Evolutionary conservation across 257 asterid species (phyloP).

Genomic region (Leptodermis oblonga): DNA sequence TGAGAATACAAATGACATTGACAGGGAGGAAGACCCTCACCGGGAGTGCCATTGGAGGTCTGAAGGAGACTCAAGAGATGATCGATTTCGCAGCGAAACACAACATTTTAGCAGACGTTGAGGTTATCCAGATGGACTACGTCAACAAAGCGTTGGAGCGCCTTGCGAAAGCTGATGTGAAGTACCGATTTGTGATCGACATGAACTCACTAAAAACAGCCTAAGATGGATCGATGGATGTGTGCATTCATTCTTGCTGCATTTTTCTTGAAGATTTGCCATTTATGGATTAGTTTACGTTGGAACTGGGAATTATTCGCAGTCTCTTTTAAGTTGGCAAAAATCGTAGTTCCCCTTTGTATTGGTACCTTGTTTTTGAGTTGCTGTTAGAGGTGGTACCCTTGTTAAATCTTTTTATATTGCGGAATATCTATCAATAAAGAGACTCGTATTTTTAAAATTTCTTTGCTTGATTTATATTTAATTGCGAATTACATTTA

Average conservation of each 20-base stretch:
- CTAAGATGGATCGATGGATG: neutral
- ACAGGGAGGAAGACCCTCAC: conserved; percentile 25
- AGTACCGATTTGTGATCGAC: conserved; percentile 29
- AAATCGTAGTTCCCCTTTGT: too few relatives aligned
- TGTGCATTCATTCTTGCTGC: neutral
- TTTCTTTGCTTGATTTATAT: too few relatives aligned
- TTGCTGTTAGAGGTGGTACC: too few relatives aligned
- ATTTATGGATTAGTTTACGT: neutral
- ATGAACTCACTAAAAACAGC: conserved; percentile 9
- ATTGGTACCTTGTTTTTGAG: too few relatives aligned
- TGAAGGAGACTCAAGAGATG: conserved; percentile 32
- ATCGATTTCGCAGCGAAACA: conserved; percentile 18
- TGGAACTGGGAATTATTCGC: too few relatives aligned
- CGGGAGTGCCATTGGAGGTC: conserved; percentile 25
- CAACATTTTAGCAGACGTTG: conserved; percentile 4
- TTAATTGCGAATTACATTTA: too few relatives aligned
- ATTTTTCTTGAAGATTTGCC: neutral
- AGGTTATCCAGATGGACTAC: conserved; percentile 9
- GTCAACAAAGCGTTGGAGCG: conserved; percentile 19
- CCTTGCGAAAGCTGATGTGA: too few relatives aligned
- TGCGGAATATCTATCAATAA: too few relatives aligned
- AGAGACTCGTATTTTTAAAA: too few relatives aligned
- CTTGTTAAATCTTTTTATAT: too few relatives aligned
- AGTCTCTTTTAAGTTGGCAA: neutral
- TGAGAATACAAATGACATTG: neutral